Base-by-base conservation (phyloP, 2,329 filamentous ascomycete species). In the Coniosporium tulheliwenetii region DNA sequence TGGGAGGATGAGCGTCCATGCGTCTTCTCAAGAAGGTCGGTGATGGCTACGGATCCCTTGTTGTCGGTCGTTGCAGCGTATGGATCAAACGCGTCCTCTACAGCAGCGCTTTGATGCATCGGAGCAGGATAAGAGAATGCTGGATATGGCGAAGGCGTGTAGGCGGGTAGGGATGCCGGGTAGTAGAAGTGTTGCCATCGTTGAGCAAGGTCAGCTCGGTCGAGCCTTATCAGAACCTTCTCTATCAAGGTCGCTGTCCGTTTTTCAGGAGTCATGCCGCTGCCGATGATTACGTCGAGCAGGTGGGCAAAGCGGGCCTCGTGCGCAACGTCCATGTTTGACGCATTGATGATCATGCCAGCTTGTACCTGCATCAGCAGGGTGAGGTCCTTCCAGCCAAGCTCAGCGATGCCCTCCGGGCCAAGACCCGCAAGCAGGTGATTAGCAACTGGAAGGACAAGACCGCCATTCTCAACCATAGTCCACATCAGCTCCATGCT, bases 61-160 rank as follows among this genome's bases (percentile, higher is more conserved):
- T 91, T 89, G 59, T 98, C 91, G 30, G 85, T 94, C 48, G 75
- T 86, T 52, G 83, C 77, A 10, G 82, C 84, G 55, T 96, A 93
- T 1, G 91, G 91, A 55, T 98, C 91, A 52, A 81, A 93, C 7
- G 77, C 79, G 48, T 95, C 89, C 52, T 93, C 82, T 43, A 76
- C 79, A 41, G 73, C 72, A 4, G 77, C 70, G 5, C 72, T 68
- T 9, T 71, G 64, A 4, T 70, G 71, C n/a, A 66, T 55, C 10
- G 58, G 51, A 19, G 66, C 39, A 56, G 55, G 40, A 26, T 26
- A 26, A 54, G 65, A 49, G 59, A 67, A 74, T 0, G 69, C 58
- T 40, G 72, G 67, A 40, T 69, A 65, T 48, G 58, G 59, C 46
- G 61, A 67, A 10, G 77, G 70, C 15, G 68, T 63, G 47, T 60